Evolutionary conservation across 2,329 filamentous ascomycete genomes (phyloP), one percentile per base, ranked within the genome.

Genomic region (Penicillium fuscoglaucum): DNA sequence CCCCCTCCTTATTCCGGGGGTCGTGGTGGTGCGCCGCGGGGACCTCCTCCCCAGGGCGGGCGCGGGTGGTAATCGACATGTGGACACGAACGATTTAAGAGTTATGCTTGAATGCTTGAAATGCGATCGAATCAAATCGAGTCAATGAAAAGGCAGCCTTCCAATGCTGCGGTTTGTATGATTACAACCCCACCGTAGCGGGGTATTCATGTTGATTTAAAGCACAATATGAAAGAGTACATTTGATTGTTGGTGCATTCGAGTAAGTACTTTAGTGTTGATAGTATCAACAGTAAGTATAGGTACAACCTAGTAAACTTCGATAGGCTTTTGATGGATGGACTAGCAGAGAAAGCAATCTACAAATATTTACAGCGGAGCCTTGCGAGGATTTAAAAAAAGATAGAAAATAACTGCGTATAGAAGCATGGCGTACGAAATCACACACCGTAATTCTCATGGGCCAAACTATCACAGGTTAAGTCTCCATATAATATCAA

Each of bases 1-100:
- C 72, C 72, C 31, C 70, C 70, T 17, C 70, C 72, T 31, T 69
- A 74, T 59, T 62, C 66, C 15, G 64, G 62, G 0, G 61, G 62
- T 8, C 65, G 67, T 15, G 62, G 65, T 33, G 62, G 64, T 15
- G 65, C 65, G 29, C 31, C 57, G 7, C 69, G 68, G 64, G 63
- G 63, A 10, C 61, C 58, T 26, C 40, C 43, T 48, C 21, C 44
- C 26, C 55, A 55, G 33, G 60, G 55, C 26, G 62, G 61, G 10
- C 61, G 58, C 4, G 54, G 54, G n/a, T 63, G 63, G 61, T 55
- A 58, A 45, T 63, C 26, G 57, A 40, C n/a, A 19, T n/a, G 21
- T 29, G n/a, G 29, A 24, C 50, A 44, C 28, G 45, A 33, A n/a
- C 19, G 5, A 54, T 59, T 55, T 64, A 64, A 4, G 43, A 57